A percentile compares a stretch with the other conserved stretches of the same genome.
Conservation (phyloP, 1,284 basidiomycete species). For the Uromyces viciae-fabae region DNA sequence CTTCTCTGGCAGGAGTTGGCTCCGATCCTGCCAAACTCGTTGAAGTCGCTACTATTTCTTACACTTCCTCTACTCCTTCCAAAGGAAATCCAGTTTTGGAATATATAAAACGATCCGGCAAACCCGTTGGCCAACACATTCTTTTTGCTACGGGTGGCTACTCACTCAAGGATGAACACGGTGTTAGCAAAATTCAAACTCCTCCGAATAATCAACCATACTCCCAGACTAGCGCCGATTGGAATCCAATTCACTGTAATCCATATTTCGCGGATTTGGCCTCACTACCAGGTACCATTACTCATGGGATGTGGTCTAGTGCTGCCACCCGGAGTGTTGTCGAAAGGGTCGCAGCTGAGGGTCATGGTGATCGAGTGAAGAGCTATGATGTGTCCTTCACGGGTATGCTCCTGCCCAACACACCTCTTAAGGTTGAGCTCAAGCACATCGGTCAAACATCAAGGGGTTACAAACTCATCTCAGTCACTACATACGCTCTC, state of each 20-base stretch:
- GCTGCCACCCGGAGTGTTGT: conserved; percentile 89
- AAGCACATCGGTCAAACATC: conserved; percentile 79
- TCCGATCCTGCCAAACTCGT: conserved; percentile 60
- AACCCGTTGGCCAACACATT: conserved; percentile 69
- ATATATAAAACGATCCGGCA: conserved; percentile 86
- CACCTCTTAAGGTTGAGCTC: conserved; percentile 80
- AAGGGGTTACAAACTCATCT: conserved; percentile 88
- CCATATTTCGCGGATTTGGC: conserved; percentile 96
- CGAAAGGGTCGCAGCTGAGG: conserved; percentile 89
- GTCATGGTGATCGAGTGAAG: conserved; percentile 81
- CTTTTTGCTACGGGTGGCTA: conserved; percentile 83
- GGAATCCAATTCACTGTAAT: conserved; percentile 96
- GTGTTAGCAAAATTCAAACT: conserved; percentile 52
- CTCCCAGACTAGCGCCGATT: conserved; percentile 92
- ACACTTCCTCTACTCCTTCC: conserved; percentile 72
- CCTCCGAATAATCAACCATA: conserved; percentile 86
- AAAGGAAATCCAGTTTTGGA: conserved; percentile 89
- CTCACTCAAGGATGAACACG: conserved; percentile 62
- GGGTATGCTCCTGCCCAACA: conserved; percentile 94
- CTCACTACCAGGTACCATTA: conserved; percentile 89
- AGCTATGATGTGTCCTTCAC: conserved; percentile 89
- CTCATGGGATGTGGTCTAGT: conserved; percentile 94
- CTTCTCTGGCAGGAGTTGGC: conserved; percentile 57
- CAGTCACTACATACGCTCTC: conserved; percentile 80
- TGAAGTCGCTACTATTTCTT: conserved; percentile 82